Percentiles rank a stretch among this genome's conserved stretches.
These are phyloP conservation scores for Solanum gandarillasii DNA, from an alignment of 257 asterid species.

Conservation along the genomic window DNA sequence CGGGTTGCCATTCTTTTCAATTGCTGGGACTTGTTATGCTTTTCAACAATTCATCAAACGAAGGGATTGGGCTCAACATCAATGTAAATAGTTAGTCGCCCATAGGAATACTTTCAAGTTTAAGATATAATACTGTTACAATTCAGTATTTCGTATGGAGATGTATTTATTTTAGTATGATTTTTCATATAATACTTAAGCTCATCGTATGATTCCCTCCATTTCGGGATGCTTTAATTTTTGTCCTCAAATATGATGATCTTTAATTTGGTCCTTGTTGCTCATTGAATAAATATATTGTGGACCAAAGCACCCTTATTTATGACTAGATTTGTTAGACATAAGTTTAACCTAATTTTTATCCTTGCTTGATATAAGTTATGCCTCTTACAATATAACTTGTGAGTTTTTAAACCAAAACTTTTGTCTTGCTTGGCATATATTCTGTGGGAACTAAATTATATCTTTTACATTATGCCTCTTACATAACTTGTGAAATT, in stretches of 20 bases:
- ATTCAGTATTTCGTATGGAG: neutral
- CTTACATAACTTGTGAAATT: neutral
- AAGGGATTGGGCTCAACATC: neutral
- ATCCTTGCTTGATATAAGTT: too few species aligned
- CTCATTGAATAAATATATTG: too few species aligned
- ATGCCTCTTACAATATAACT: too few species aligned
- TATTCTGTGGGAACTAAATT: neutral
- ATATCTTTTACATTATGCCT: too few species aligned
- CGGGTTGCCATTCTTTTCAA: neutral
- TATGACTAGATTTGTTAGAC: too few species aligned
- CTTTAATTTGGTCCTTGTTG: too few species aligned
- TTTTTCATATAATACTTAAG: neutral
- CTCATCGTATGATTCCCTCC: too few species aligned
- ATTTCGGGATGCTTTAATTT: too few species aligned
- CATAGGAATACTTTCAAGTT: neutral
- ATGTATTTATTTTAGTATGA: neutral
- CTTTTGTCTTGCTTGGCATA: too few species aligned
- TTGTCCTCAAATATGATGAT: too few species aligned
- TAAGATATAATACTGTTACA: neutral
- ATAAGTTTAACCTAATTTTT: too few species aligned
- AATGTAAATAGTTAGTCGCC: neutral
- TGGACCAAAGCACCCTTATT: too few species aligned
- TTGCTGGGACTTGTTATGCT: neutral
- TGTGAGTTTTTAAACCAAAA: neutral
- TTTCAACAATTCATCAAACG: neutral